Evolutionary conservation across 805 yeast genomes (phyloP).

Genomic region (Sungouiella thailandica): DNA sequence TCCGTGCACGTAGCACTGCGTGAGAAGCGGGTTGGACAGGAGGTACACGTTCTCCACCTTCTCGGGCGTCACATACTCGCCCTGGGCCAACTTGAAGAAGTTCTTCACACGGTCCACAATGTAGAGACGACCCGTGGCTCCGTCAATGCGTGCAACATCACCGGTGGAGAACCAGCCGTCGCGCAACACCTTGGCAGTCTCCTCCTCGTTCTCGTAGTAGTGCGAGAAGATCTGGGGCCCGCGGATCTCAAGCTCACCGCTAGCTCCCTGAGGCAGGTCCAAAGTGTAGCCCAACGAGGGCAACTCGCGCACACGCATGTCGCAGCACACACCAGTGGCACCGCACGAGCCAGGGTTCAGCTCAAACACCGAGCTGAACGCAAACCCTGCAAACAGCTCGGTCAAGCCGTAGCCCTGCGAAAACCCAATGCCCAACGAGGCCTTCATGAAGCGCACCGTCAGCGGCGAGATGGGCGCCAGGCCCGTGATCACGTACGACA

Average conservation of each 20-base stretch:
- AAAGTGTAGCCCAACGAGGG: conserved; percentile 53
- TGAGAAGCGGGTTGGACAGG: conserved; percentile 10
- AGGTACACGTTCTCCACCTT: conserved; percentile 63
- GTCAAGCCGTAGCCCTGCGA: conserved; percentile 74
- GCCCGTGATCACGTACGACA: conserved; percentile 33
- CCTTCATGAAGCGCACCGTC: conserved; percentile 56
- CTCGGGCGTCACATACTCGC: conserved; percentile 68
- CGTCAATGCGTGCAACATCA: conserved; percentile 31
- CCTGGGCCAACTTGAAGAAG: conserved; percentile 58
- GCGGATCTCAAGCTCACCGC: conserved; percentile 59
- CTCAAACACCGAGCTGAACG: conserved; percentile 39
- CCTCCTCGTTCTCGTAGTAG: conserved; percentile 54
- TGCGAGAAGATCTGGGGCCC: conserved; percentile 59
- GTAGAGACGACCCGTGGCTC: conserved; percentile 45
- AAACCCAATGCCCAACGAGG: conserved; percentile 54
- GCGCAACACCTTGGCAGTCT: conserved; percentile 49
- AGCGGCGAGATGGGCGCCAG: conserved; percentile 69
- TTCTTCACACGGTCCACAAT: conserved; percentile 70
- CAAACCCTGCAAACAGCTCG: conserved; percentile 57
- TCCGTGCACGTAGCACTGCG: conserved; percentile 15
- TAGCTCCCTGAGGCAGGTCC: conserved; percentile 21
- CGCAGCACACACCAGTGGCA: conserved; percentile 48
- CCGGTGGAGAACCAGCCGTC: conserved; percentile 54
- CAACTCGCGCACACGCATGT: conserved; percentile 52
- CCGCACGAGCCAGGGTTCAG: conserved; percentile 55